These are phyloP conservation scores for Pseudoneurospora amorphoporcata DNA, from an alignment of 495 filamentous ascomycete species.

Conservation along the genomic window DNA sequence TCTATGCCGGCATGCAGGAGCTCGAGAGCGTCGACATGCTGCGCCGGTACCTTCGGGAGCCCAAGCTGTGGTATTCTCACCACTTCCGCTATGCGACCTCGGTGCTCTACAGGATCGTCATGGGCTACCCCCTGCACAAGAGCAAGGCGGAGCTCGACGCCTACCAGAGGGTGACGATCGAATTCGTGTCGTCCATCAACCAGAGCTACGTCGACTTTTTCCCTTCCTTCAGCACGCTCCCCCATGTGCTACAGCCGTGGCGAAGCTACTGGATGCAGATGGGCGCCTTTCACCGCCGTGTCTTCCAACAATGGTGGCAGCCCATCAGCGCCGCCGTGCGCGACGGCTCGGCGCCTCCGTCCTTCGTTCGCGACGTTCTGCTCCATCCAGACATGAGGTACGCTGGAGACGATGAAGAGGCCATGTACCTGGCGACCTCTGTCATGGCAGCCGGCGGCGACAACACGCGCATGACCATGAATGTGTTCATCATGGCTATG, in stretches of 20 bases:
- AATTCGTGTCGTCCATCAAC: slow-evolving; percentile 6
- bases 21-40: slow-evolving; percentile 31
- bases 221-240: slow-evolving; percentile 26
- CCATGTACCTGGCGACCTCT: slow-evolving; percentile 33
- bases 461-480: slow-evolving; percentile 31
- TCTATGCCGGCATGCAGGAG: slow-evolving; percentile 31
- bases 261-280: slow-evolving; percentile 23
- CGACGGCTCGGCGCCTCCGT: slow-evolving; percentile 15
- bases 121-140: slow-evolving; percentile 7
- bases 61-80: slow-evolving; percentile 28
- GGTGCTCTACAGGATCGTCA: slow-evolving; percentile 21
- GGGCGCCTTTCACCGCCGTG: slow-evolving; percentile 18
- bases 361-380: slow-evolving; percentile 25
- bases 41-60: slow-evolving; percentile 23
- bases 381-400: slow-evolving; percentile 26
- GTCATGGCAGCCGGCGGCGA: slow-evolving; percentile 38
- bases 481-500: slow-evolving; percentile 28
- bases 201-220: slow-evolving; percentile 31
- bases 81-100: slow-evolving; percentile 35
- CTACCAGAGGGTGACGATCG: slow-evolving; percentile 2
- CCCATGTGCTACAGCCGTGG: slow-evolving; percentile 32
- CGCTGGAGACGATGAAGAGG: slow-evolving; percentile 28
- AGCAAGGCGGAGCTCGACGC: slow-evolving; percentile 6
- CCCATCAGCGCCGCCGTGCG: slow-evolving; percentile 16
- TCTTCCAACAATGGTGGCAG: slow-evolving; percentile 30